Percentiles rank a stretch among this genome's conserved stretches.
phyloP scores from a whole-genome alignment of 2,329 filamentous ascomycete genomes.

The Colletotrichum caudatum region DNA sequence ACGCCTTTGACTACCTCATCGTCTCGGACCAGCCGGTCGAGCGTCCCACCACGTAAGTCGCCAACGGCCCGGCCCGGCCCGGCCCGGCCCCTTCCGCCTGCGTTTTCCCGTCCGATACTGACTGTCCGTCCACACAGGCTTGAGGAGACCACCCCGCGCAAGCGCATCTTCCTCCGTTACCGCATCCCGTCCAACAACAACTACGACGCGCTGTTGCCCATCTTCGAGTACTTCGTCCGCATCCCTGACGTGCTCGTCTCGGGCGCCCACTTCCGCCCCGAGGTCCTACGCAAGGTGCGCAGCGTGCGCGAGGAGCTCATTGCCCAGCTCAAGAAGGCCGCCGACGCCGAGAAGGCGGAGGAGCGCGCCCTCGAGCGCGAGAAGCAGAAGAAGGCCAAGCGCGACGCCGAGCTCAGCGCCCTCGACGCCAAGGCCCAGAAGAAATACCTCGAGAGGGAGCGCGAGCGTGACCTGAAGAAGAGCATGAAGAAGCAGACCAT shows the following conservation, averaged over 20 bases:
- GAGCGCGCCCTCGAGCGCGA: slow-evolving; percentile 79
- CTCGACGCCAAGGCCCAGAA: slow-evolving; percentile 87
- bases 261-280: slow-evolving; percentile 85
- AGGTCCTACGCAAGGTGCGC: slow-evolving; percentile 88
- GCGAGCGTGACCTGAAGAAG: slow-evolving; percentile 76
- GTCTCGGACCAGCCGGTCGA: slow-evolving; percentile 90
- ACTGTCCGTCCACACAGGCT: slow-evolving; percentile 65
- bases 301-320: slow-evolving; percentile 83
- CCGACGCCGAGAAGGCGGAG: slow-evolving; percentile 85
- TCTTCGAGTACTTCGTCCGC: slow-evolving; percentile 86
- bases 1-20: slow-evolving; percentile 87
- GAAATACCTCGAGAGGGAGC: slow-evolving; percentile 86
- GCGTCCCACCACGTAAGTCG: slow-evolving; percentile 82
- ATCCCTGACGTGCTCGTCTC: slow-evolving; percentile 85
- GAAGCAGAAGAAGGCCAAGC: slow-evolving; percentile 87
- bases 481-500: slow-evolving; percentile 66
- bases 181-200: slow-evolving; percentile 73
- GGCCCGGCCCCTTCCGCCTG: not conserved
- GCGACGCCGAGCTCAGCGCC: slow-evolving; percentile 82
- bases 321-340: slow-evolving; percentile 80
- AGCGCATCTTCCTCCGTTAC: slow-evolving; percentile 86
- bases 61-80: no score
- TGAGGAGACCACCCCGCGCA: slow-evolving; percentile 85
- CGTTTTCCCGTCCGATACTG: not conserved
- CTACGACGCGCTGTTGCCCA: slow-evolving; percentile 75